phyloP scores from a whole-genome alignment of 2,329 filamentous ascomycete genomes.

The Chaetothyriales sp. region DNA sequence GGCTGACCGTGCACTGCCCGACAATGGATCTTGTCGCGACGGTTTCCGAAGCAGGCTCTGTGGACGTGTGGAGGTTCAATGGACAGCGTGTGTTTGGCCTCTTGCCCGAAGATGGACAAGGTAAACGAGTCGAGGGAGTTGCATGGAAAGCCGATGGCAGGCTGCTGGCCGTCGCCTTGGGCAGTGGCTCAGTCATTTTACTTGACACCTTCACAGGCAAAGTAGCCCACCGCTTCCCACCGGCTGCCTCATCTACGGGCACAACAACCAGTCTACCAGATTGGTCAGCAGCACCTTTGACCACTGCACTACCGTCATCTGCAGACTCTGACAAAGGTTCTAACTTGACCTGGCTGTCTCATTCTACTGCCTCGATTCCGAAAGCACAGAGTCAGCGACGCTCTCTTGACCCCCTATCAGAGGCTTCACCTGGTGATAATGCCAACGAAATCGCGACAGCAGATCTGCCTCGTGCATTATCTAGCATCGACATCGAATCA shows the following conservation, averaged over 20 bases:
- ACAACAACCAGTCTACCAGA: neutral
- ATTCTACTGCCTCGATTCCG: neutral
- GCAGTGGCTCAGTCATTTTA: constrained; percentile 61
- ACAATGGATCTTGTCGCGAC: constrained; percentile 67
- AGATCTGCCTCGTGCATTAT: constrained; percentile 57
- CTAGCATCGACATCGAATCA: constrained; percentile 54
- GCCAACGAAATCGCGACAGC: constrained; percentile 20
- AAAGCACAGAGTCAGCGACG: constrained; percentile 1
- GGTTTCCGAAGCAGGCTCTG: constrained; percentile 29
- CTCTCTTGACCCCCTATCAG: neutral
- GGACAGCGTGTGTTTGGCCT: constrained; percentile 52
- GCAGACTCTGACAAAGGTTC: neutral
- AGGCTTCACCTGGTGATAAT: neutral
- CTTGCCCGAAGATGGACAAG: constrained; percentile 10
- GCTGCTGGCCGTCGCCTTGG: constrained; percentile 71
- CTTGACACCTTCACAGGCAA: constrained; percentile 70
- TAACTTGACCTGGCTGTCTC: neutral
- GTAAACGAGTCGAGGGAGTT: constrained; percentile 24
- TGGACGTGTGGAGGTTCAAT: constrained; percentile 65
- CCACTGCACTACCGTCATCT: neutral
- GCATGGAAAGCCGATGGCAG: constrained; percentile 54
- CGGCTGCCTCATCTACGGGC: constrained; percentile 13
- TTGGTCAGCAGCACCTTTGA: neutral
- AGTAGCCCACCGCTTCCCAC: constrained; percentile 44
- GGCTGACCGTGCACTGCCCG: constrained; percentile 61